Evolutionary conservation across 192 early-diverging fungal species (phyloP), one percentile per base, ranked within the genome.

Genomic region (Coemansia sp.): DNA sequence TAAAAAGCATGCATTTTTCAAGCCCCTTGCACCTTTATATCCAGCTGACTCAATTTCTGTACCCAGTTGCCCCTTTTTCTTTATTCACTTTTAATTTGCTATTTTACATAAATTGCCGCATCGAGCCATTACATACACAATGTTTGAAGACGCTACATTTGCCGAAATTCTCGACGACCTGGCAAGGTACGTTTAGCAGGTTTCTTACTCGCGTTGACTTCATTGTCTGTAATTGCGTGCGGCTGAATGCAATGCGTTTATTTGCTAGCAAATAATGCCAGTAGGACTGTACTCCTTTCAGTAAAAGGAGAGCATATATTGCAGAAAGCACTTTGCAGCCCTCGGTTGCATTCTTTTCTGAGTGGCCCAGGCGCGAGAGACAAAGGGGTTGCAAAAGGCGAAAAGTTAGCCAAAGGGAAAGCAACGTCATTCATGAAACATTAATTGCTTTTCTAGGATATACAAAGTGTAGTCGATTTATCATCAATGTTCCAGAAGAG

Each of bases 401-500:
- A 43, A 43, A 43, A 43, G 41, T 43, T 43, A 43, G 41, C 41
- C 32, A 7, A 32, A 32, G 6, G 12, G 19, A 45, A 15, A 21
- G 47, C 19, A 15, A 22, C 53, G 53, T 55, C 53, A 55, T 22
- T 14, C 25, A 49, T 49, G 47, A n/a, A 8, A 19, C 47, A 49
- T 49, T 49, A 49, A 49, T 49, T 55, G 14, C 14, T 29, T 14
- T 29, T 55, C 53, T 55, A n/a, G 29, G 53, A 55, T 53, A 12
- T 12, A 24, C 21, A 29, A 12, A 6, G 17, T 67, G 51, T 80
- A 80, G 77, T 76, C 95, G 97, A n/a, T 98, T 98, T 83, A 96
- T 98, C 63, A 94, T 98, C 76, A 98, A 98, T 75, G 89, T 98
- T 6, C 97, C 97, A 8, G 88, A 94, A 37, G 95, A 94, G 75